Percentiles rank a stretch among this genome's conserved stretches.
phyloP scores from a whole-genome alignment of 2,329 filamentous ascomycete genomes.

The Epichloe brachyelytri region DNA sequence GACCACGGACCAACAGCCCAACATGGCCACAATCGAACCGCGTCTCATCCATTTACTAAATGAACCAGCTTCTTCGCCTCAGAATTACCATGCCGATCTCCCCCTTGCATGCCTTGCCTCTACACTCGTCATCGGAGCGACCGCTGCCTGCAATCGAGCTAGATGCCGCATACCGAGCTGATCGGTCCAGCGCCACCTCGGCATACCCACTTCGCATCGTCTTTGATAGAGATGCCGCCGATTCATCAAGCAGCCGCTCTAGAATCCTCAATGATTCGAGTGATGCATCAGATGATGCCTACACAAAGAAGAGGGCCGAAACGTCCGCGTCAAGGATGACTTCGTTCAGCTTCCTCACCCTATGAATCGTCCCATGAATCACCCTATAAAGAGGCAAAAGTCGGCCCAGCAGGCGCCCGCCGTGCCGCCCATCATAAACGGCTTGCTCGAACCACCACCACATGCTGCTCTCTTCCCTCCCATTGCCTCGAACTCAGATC shows the following conservation, averaged over 20 bases:
- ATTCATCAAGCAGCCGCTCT: constrained; percentile 23
- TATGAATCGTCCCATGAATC: constrained; percentile 25
- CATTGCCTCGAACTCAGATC: constrained; percentile 44
- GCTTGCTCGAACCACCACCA: constrained; percentile 48
- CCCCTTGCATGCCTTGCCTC: constrained; percentile 40
- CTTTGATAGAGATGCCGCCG: constrained; percentile 24
- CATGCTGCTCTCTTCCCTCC: constrained; percentile 50
- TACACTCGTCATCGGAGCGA: constrained; percentile 30
- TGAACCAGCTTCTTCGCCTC: constrained; percentile 34
- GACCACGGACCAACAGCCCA: constrained; percentile 22
- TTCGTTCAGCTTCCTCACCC: constrained; percentile 52
- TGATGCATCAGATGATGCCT: constrained; percentile 30
- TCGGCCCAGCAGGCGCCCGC: constrained; percentile 39
- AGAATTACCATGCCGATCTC: constrained; percentile 36
- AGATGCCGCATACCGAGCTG: constrained; percentile 29
- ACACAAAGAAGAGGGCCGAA: constrained; percentile 41
- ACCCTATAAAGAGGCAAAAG: constrained; percentile 52
- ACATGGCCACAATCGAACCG: constrained; percentile 55
- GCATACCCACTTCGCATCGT: constrained; percentile 27
- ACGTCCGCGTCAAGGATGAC: constrained; percentile 41
- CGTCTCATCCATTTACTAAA: constrained; percentile 53
- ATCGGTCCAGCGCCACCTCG: constrained; percentile 17
- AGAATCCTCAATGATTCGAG: constrained; percentile 33
- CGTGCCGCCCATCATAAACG: constrained; percentile 53
- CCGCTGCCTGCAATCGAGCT: constrained; percentile 41